phyloP scores from a whole-genome alignment of 495 filamentous ascomycete species.

The Achaetomiella virescens region DNA sequence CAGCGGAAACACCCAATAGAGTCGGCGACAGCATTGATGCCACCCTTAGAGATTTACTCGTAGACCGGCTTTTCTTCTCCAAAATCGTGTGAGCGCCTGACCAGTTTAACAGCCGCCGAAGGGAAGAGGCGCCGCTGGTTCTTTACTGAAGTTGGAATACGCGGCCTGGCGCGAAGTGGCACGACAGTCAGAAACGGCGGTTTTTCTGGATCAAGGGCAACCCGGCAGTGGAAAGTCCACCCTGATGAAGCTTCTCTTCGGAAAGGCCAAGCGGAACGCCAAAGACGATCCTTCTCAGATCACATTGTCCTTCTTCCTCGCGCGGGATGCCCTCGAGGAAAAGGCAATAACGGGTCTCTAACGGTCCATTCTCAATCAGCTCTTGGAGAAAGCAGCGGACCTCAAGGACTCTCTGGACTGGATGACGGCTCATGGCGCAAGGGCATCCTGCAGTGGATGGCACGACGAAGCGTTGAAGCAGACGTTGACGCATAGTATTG shows the following conservation, averaged over 20 bases:
- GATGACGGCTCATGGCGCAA: conserved; percentile 11
- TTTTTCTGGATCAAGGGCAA: conserved; percentile 51
- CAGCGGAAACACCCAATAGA: no score
- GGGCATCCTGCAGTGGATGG: conserved; percentile 12
- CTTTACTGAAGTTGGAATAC: conserved; percentile 32
- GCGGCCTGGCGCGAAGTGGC: conserved; percentile 31
- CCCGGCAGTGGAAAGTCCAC: conserved; percentile 51
- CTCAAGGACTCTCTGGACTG: conserved; percentile 8
- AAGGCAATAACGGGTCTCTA: conserved; percentile 43
- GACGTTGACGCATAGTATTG: conserved; percentile 1
- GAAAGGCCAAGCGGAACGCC: conserved; percentile 6
- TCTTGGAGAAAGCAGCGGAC: conserved; percentile 7
- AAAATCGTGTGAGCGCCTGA: conserved; percentile 31
- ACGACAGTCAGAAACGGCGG: conserved; percentile 33
- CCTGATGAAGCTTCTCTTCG: conserved; percentile 43
- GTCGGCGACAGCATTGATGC: no score
- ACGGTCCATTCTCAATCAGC: conserved; percentile 39
- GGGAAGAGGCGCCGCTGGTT: conserved; percentile 43
- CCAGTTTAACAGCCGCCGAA: conserved; percentile 18
- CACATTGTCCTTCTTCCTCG: conserved; percentile 46
- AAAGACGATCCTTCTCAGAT: conserved; percentile 9
- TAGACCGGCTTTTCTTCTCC: conserved; percentile 22
- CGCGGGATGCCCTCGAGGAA: conserved; percentile 39
- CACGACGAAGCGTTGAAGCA: conserved; percentile 11
- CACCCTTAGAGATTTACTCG: no score